Evolutionary conservation across 2,329 filamentous ascomycete genomes (phyloP), one percentile per base, ranked within the genome.

Genomic region (Aureobasidium vineae): DNA sequence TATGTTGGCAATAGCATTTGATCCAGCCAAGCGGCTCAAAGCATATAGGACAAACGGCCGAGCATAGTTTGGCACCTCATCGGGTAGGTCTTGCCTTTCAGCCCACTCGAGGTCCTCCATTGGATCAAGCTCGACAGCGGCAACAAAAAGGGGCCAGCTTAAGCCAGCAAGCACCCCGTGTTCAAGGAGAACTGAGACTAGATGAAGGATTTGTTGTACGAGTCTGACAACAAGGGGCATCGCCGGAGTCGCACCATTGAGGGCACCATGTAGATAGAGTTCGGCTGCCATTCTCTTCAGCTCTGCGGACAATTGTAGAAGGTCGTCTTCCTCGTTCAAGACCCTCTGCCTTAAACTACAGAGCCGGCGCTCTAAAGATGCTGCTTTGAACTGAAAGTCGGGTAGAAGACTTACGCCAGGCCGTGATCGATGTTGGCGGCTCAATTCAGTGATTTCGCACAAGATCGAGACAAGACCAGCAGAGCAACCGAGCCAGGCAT

Each of bases 401-500:
- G 66, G n/a, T 65, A 70, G 66, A 2, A 57, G 50, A 5, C 73
- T 68, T 3, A 71, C 67, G 15, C 75, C 69, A 0, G 73, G 72
- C 10, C 67, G 65, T 5, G 71, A 65, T 13, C 74, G 73, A 8
- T 77, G 72, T 13, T 71, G 71, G 6, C 79, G 75, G 5, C 80
- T 81, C 16, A 83, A 71, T 56, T 83, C 81, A 0, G 80, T 82
- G 26, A 82, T 81, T 0, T 75, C 75, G n/a, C 79, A 81, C 5
- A 83, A 70, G 3, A 83, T 78, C 1, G 78, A 77, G 3, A 81
- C 80, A 40, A 83, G 71, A 21, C 78, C 77, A 0, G 81, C 79
- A 50, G 80, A 82, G 57, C 81, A 83, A 0, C 80, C 81, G 73
- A 83, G 81, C 81, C 81, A 83, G 0, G 76, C 70, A 66, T 81